These are phyloP conservation scores for Solanum dulcamara DNA, from an alignment of 257 asterid species.

Conservation along the genomic window DNA sequence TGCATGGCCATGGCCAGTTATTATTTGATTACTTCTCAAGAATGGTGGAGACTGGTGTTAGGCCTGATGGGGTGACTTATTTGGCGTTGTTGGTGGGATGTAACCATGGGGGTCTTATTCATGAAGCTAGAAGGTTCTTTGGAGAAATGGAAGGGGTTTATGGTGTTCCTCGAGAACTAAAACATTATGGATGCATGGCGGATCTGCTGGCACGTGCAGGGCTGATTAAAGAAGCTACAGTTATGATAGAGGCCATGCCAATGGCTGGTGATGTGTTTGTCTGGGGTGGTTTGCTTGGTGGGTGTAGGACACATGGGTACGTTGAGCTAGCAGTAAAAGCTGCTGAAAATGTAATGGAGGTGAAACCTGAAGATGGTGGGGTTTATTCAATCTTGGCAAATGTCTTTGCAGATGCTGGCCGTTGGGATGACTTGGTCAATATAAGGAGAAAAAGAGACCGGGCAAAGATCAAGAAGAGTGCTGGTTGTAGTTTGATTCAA, in stretches of 20 bases:
- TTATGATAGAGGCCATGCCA: conserved; percentile 67
- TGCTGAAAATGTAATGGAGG: conserved; percentile 48
- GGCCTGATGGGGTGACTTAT: conserved; percentile 73
- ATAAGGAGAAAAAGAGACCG: conserved; percentile 52
- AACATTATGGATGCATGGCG: conserved; percentile 90
- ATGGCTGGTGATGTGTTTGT: conserved; percentile 64
- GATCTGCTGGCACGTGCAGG: conserved; percentile 85
- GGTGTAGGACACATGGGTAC: conserved; percentile 70
- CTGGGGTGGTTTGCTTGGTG: conserved; percentile 97
- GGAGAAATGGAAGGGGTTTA: conserved; percentile 52
- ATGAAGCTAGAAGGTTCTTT: conserved; percentile 47
- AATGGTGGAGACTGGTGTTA: conserved; percentile 38
- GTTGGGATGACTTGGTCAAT: conserved; percentile 73
- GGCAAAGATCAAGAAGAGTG: conserved; percentile 41
- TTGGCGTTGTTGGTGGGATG: conserved; percentile 66
- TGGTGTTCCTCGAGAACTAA: conserved; percentile 52
- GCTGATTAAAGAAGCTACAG: conserved; percentile 46
- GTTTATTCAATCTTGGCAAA: conserved; percentile 61
- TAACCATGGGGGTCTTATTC: conserved; percentile 66
- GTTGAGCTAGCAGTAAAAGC: conserved; percentile 65
- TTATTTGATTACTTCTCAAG: conserved; percentile 41
- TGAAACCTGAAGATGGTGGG: conserved; percentile 80
- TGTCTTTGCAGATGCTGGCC: conserved; percentile 47
- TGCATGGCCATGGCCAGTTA: conserved; percentile 48
- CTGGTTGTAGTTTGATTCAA: conserved; percentile 72